Evolutionary conservation across 2,329 filamentous ascomycete genomes (phyloP).

Genomic region (Ustulina deusta): DNA sequence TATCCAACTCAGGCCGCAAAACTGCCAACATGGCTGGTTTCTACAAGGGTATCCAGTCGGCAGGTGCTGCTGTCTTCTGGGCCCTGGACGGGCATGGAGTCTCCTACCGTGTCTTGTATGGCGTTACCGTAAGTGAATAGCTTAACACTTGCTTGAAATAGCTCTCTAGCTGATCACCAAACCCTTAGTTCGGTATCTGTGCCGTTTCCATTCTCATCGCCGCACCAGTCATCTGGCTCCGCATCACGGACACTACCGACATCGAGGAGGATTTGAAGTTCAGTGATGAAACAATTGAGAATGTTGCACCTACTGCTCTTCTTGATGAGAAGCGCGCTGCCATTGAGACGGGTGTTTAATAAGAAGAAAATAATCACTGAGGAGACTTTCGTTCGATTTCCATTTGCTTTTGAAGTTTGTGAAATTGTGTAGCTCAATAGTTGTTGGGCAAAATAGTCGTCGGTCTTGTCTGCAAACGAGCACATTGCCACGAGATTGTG

Average conservation of each 20-base stretch:
- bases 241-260: slow-evolving; percentile 83
- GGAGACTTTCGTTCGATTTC: slow-evolving; percentile 1
- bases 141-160: not conserved
- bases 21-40: slow-evolving; percentile 91
- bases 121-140: slow-evolving; percentile 57
- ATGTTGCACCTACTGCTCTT: slow-evolving; percentile 63
- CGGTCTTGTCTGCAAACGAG: slow-evolving; percentile 11
- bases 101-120: slow-evolving; percentile 79
- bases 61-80: slow-evolving; percentile 82
- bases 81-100: slow-evolving; percentile 72
- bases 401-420: slow-evolving; percentile 17
- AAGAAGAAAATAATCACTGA: not conserved
- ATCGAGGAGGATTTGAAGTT: slow-evolving; percentile 86
- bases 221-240: slow-evolving; percentile 80
- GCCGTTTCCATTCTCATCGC: slow-evolving; percentile 78
- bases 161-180: slow-evolving; percentile 11
- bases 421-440: slow-evolving; percentile 15
- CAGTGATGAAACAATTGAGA: slow-evolving; percentile 82
- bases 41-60: slow-evolving; percentile 90
- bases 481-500: slow-evolving; percentile 4
- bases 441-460: not conserved
- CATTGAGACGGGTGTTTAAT: slow-evolving; percentile 24
- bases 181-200: slow-evolving; percentile 35
- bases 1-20: slow-evolving; percentile 93
- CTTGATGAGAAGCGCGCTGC: slow-evolving; percentile 46